Conservation (phyloP, 306 rosid species). For the Medicago truncatula region DNA sequence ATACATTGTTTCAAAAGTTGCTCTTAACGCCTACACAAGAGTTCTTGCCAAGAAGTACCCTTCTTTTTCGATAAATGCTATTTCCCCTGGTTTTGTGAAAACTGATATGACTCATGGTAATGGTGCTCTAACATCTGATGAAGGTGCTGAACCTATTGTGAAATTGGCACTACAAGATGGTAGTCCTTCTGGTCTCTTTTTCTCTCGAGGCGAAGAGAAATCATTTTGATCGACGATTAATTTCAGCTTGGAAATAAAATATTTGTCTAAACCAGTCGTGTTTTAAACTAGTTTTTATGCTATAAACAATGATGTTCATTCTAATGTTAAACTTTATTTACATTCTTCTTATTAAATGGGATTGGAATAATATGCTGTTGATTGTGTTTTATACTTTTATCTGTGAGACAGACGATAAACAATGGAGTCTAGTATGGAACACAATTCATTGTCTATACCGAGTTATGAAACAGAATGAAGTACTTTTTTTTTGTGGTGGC, state of each 20-base stretch:
- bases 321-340: neutral
- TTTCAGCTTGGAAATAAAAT: neutral
- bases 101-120: slow-evolving; percentile 46
- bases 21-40: slow-evolving; percentile 58
- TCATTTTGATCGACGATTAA: slow-evolving; percentile 31
- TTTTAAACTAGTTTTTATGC: neutral
- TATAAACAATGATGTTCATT: neutral
- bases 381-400: too few relatives aligned
- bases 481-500: too few relatives aligned
- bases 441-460: too few relatives aligned
- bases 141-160: slow-evolving; percentile 58
- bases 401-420: too few relatives aligned
- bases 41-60: slow-evolving; percentile 50
- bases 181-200: slow-evolving; percentile 47
- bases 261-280: neutral
- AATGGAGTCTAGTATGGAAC: too few relatives aligned
- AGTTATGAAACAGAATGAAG: too few relatives aligned
- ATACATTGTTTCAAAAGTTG: slow-evolving; percentile 57
- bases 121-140: slow-evolving; percentile 53
- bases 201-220: slow-evolving; percentile 30
- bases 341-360: neutral
- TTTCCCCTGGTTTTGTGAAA: slow-evolving; percentile 55
- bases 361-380: too few relatives aligned
- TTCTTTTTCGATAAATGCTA: slow-evolving; percentile 39
- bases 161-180: slow-evolving; percentile 51